Evolutionary conservation across 129 eudicot genomes (phyloP).

Genomic region (Helianthus tuberosus): DNA sequence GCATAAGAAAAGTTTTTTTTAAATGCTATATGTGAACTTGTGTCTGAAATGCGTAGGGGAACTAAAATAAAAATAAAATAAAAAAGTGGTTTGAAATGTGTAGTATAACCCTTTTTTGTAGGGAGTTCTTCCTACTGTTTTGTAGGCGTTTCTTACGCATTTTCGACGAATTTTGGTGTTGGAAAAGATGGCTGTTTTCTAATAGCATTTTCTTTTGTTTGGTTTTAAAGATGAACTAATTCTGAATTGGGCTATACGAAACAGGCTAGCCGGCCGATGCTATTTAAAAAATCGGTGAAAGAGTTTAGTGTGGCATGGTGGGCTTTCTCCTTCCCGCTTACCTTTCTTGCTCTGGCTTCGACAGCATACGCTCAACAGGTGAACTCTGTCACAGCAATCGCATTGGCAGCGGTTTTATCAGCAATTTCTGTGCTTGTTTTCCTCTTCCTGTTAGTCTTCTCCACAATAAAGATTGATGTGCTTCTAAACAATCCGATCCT

Average conservation of each 20-base stretch:
- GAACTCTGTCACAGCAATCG: constrained; percentile 39
- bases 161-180: too few species aligned
- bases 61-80: too few species aligned
- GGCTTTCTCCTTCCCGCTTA: constrained; percentile 77
- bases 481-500: constrained; percentile 38
- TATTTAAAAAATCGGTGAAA: constrained; percentile 74
- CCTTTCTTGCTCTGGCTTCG: constrained; percentile 69
- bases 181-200: too few species aligned
- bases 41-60: too few species aligned
- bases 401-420: constrained; percentile 47
- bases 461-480: constrained; percentile 55
- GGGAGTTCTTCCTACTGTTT: too few species aligned
- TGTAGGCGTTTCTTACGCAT: too few species aligned
- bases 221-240: background rate
- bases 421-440: constrained; percentile 59
- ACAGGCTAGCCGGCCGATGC: constrained; percentile 58
- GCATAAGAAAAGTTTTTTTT: too few species aligned
- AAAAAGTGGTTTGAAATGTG: too few species aligned
- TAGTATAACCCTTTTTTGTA: too few species aligned
- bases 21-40: too few species aligned
- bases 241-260: background rate
- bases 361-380: constrained; percentile 65
- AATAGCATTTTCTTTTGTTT: background rate
- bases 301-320: constrained; percentile 79
- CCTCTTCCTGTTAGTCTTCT: constrained; percentile 40